Evolutionary conservation across 495 filamentous ascomycete species (phyloP).

Genomic region (Durotheca rogersii): DNA sequence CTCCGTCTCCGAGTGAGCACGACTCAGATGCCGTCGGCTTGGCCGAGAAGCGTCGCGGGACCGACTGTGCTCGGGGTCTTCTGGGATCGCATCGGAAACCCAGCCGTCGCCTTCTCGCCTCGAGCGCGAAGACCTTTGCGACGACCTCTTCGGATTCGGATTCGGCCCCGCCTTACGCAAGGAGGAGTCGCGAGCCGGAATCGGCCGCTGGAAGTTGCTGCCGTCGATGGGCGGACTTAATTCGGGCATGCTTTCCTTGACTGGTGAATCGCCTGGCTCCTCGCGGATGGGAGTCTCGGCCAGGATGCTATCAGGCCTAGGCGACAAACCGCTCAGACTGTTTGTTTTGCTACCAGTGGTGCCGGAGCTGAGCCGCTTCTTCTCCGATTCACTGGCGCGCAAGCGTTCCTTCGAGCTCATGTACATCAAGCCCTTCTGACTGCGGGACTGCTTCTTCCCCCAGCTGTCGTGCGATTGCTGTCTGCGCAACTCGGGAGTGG

Average conservation of each 20-base stretch:
- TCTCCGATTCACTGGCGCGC: slow-evolving; percentile 53
- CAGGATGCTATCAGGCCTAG: slow-evolving; percentile 48
- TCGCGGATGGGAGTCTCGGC: slow-evolving; percentile 55
- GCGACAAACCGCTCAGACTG: slow-evolving; percentile 36
- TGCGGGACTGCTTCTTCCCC: slow-evolving; percentile 53
- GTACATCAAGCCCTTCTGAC: slow-evolving; percentile 56
- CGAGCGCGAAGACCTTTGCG: slow-evolving; percentile 38
- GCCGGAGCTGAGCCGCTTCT: slow-evolving; percentile 47
- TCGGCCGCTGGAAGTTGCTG: slow-evolving; percentile 43
- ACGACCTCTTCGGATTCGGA: slow-evolving; percentile 45
- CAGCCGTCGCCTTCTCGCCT: slow-evolving; percentile 42
- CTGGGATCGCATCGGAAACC: slow-evolving; percentile 37
- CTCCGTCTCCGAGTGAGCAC: slow-evolving; percentile 18
- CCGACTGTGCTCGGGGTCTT: slow-evolving; percentile 19
- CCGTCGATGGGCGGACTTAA: slow-evolving; percentile 20
- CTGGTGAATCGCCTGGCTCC: slow-evolving; percentile 44
- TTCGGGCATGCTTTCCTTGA: slow-evolving; percentile 15
- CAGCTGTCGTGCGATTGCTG: slow-evolving; percentile 55
- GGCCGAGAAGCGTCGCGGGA: slow-evolving; percentile 38
- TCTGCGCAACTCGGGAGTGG: slow-evolving; percentile 44
- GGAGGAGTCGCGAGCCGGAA: slow-evolving; percentile 69
- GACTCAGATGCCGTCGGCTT: slow-evolving; percentile 30
- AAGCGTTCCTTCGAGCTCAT: slow-evolving; percentile 61
- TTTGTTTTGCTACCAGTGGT: slow-evolving; percentile 36
- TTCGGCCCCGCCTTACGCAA: slow-evolving; percentile 55